A percentile compares a stretch with the other conserved stretches of the same genome.
These are phyloP conservation scores for Sarcocystis neurona DNA, from an alignment of 169 alveolate genomes.

Conservation along the genomic window DNA sequence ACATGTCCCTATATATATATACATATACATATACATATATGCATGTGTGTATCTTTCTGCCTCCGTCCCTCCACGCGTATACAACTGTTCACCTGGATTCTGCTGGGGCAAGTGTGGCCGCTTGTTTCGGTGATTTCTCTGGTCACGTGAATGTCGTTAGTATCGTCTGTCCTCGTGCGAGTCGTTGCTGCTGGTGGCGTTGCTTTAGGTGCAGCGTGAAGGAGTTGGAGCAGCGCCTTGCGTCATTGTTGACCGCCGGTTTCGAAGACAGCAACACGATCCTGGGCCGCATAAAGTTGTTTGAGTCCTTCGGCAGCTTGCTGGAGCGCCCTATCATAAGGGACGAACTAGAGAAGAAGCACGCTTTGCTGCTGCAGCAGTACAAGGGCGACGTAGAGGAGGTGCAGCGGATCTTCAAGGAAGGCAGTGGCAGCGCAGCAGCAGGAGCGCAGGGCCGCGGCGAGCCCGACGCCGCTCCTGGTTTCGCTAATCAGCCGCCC, in stretches of 20 bases:
- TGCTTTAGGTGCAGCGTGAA: slow-evolving; percentile 69
- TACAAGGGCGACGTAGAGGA: slow-evolving; percentile 84
- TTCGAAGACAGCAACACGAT: slow-evolving; percentile 89
- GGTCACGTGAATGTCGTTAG: too few species aligned
- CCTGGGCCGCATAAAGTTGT: slow-evolving; percentile 85
- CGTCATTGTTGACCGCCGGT: slow-evolving; percentile 86
- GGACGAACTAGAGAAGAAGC: slow-evolving; percentile 91
- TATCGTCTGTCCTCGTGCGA: too few species aligned
- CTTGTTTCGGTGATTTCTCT: too few species aligned
- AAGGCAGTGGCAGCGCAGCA: slow-evolving; percentile 82
- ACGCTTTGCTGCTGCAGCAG: slow-evolving; percentile 84
- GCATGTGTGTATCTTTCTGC: slow-evolving; percentile 35
- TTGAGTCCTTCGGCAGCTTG: slow-evolving; percentile 82
- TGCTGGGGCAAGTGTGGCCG: not conserved
- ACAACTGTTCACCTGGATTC: not conserved
- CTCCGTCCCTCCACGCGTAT: not conserved
- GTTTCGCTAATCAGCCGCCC: slow-evolving; percentile 92
- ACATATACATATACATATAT: not conserved
- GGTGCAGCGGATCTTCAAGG: slow-evolving; percentile 82
- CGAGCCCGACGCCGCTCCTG: slow-evolving; percentile 85
- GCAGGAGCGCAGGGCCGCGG: slow-evolving; percentile 73
- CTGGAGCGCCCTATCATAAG: slow-evolving; percentile 89
- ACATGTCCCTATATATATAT: not conserved
- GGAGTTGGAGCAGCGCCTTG: slow-evolving; percentile 90
- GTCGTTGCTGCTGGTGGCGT: too few species aligned